A percentile compares a stretch with the other conserved stretches of the same genome.
phyloP scores from a whole-genome alignment of 331 rosid genomes.

The Cydonia oblonga region DNA sequence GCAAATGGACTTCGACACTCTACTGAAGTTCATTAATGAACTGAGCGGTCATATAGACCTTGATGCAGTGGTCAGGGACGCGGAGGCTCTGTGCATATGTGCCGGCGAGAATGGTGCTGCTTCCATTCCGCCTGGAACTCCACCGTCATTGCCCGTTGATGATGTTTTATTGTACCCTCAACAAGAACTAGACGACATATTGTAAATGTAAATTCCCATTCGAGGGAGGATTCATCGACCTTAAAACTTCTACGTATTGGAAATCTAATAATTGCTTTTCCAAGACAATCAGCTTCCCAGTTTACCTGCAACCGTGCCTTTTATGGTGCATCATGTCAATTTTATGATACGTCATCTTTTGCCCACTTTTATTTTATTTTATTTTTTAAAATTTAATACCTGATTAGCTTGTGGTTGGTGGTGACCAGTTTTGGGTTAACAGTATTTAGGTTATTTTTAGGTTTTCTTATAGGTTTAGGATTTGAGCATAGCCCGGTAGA shows the following conservation, averaged over 20 bases:
- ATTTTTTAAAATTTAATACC: too few relatives aligned
- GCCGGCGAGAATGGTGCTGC: slow-evolving; percentile 91
- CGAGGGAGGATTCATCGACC: not conserved
- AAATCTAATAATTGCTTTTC: not conserved
- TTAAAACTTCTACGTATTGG: not conserved
- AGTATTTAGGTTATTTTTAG: too few relatives aligned
- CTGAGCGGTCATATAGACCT: slow-evolving; percentile 78
- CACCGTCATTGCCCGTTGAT: slow-evolving; percentile 82
- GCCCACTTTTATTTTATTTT: too few relatives aligned
- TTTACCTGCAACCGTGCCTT: not conserved
- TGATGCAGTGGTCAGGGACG: slow-evolving; percentile 73
- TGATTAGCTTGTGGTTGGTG: too few relatives aligned
- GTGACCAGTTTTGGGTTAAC: too few relatives aligned
- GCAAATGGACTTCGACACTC: slow-evolving; percentile 93
- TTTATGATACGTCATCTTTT: too few relatives aligned
- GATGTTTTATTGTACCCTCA: slow-evolving; percentile 51
- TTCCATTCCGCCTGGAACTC: slow-evolving; percentile 95
- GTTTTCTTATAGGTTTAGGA: too few relatives aligned
- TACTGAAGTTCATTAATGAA: slow-evolving; percentile 87
- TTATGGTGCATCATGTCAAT: not conserved
- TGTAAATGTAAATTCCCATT: slow-evolving; percentile 28
- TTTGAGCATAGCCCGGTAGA: too few relatives aligned
- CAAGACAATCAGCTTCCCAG: not conserved
- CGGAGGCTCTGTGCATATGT: slow-evolving; percentile 79
- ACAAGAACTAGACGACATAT: slow-evolving; percentile 66